phyloP scores from a whole-genome alignment of 805 yeast genomes.

The Pichia rugopelliculosa region DNA sequence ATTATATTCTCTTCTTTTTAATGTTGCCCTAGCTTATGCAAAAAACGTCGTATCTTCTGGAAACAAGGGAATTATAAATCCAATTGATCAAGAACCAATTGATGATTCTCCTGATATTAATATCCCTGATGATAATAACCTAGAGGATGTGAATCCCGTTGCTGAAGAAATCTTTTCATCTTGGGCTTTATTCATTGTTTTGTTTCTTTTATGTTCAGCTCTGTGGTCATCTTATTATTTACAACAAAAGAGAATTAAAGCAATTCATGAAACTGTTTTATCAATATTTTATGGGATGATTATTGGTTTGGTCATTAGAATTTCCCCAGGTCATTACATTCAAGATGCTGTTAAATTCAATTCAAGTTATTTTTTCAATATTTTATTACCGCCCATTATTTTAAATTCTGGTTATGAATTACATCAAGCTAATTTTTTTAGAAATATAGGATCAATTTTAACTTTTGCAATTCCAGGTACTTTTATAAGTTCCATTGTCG shows the following conservation, averaged over 20 bases:
- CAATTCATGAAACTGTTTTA: constrained; percentile 94
- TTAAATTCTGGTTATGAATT: constrained; percentile 94
- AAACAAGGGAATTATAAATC: constrained; percentile 16
- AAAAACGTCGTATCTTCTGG: background rate
- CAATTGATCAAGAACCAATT: constrained; percentile 30
- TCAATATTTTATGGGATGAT: constrained; percentile 96
- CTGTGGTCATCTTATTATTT: constrained; percentile 92
- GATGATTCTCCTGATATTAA: constrained; percentile 35
- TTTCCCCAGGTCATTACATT: constrained; percentile 93
- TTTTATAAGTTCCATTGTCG: constrained; percentile 79
- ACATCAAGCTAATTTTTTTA: constrained; percentile 91
- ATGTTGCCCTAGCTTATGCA: background rate
- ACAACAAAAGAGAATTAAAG: constrained; percentile 85
- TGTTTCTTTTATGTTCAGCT: constrained; percentile 76
- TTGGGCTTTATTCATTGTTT: constrained; percentile 90
- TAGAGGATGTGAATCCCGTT: constrained; percentile 69
- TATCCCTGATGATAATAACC: constrained; percentile 42
- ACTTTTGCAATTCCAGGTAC: constrained; percentile 98
- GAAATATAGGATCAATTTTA: constrained; percentile 83
- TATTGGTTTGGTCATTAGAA: constrained; percentile 83
- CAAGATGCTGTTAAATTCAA: constrained; percentile 96
- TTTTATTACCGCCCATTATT: constrained; percentile 91
- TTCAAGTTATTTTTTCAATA: constrained; percentile 88
- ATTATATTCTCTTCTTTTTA: background rate
- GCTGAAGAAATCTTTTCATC: constrained; percentile 94